Evolutionary conservation across 345 rosid species (phyloP).

Genomic region (Litchi chinensis): DNA sequence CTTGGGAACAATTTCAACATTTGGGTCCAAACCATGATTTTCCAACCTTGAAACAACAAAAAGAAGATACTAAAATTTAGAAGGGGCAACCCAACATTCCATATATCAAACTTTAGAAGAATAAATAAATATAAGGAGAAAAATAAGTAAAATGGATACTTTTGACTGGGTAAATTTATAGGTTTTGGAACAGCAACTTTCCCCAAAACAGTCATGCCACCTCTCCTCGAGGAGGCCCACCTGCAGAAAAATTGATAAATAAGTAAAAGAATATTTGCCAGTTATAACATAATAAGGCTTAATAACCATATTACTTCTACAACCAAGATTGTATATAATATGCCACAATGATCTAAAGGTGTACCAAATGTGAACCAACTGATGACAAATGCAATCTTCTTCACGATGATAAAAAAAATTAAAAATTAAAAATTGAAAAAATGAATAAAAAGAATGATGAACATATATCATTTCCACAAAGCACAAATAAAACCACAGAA

Average conservation of each 20-base stretch:
- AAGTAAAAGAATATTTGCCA: background rate
- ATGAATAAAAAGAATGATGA: background rate
- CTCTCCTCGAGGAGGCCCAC: slow-evolving; percentile 82
- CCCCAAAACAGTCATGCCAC: slow-evolving; percentile 92
- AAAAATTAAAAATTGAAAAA: too few relatives aligned
- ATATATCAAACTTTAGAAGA: slow-evolving; percentile 11
- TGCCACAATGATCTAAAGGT: background rate
- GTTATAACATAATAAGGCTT: background rate
- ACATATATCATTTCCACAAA: background rate
- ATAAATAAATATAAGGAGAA: background rate
- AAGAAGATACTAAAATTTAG: slow-evolving; percentile 14
- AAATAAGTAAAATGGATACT: slow-evolving; percentile 44
- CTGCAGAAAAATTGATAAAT: slow-evolving; percentile 37
- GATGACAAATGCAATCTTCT: background rate
- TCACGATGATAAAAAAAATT: background rate
- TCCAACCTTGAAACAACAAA: slow-evolving; percentile 74
- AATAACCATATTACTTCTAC: background rate
- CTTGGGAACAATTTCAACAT: slow-evolving; percentile 99
- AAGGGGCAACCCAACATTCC: background rate
- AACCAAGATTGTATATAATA: background rate
- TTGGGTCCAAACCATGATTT: slow-evolving; percentile 94
- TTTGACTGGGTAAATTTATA: slow-evolving; percentile 96
- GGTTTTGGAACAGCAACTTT: slow-evolving; percentile 98
- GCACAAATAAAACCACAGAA: background rate
- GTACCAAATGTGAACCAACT: background rate